Evolutionary conservation across 2,329 filamentous ascomycete genomes (phyloP), one percentile per base, ranked within the genome.

Genomic region (Pestalotiopsis sp.): DNA sequence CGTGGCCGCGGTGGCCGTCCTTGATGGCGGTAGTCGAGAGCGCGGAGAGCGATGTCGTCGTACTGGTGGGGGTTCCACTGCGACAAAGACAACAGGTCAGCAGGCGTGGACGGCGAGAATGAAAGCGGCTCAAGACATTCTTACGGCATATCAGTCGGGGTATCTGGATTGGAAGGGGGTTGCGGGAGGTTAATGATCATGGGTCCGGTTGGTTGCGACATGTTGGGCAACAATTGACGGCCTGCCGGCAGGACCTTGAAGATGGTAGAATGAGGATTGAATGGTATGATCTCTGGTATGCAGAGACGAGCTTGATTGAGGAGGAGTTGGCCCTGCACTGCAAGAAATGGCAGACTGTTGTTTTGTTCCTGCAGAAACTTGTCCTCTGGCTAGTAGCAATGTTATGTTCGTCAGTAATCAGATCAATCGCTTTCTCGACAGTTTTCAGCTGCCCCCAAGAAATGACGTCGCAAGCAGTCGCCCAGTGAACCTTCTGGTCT

Each of bases 1-100:
- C 86, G 77, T 94, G 90, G 72, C 95, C 95, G 70, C 94, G 93
- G 77, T 98, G 94, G 74, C 95, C 95, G 78, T 98, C 95, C 82
- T 98, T 97, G 86, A 97, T 97, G 65, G 95, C 95, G 13, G 94
- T 96, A 20, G 95, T 98, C 17, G 94, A 97, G 62, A 98, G 88
- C 56, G 94, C 91, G 31, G 94, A 97, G 76, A 98, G 91, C 65
- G 94, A 97, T 13, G 95, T 98, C 3, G 93, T 97, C 56, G 93
- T 92, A 73, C 94, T 97, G 73, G 96, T 98, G 3, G 95, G 95
- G 2, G 95, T 98, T 76, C 95, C 95, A 72, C 94, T 97, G 72
- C 49, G 65, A 57, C 61, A n/a, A 72, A 36, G 72, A 67, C 68
- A 73, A 58, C 58, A 74, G 70, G 72, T 62, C 9, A 38, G 45